These are phyloP conservation scores for Macrophomina pseudophaseolina DNA, from an alignment of 2,329 filamentous ascomycete species.

Conservation along the genomic window DNA sequence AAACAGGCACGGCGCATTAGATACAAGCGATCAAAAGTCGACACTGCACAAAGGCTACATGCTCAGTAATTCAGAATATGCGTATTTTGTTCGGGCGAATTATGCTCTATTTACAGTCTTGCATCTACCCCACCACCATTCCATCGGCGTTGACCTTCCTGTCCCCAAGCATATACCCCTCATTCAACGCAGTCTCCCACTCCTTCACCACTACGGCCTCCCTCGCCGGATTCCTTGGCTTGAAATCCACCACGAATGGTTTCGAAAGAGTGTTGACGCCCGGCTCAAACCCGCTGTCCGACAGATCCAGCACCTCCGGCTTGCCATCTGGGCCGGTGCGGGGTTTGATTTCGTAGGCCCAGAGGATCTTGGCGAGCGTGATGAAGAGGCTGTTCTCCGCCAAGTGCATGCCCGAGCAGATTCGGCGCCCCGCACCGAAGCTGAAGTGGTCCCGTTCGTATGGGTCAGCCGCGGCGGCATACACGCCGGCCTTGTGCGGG, in stretches of 20 bases:
- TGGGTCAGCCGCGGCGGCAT: conserved; percentile 38
- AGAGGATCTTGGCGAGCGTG: conserved; percentile 21
- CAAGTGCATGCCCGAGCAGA: conserved; percentile 25
- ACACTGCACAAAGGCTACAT: no score
- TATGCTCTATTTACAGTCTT: no score
- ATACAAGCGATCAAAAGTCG: no score
- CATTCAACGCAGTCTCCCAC: conserved; percentile 33
- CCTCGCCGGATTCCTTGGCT: conserved; percentile 28
- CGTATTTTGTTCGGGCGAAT: no score
- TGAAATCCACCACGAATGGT: conserved; percentile 31
- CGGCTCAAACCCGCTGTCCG: conserved; percentile 32
- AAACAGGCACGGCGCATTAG: no score
- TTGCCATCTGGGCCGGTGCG: conserved; percentile 29
- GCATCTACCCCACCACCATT: conserved; percentile 27
- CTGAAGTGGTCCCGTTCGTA: conserved; percentile 40
- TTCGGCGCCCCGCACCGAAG: conserved; percentile 37
- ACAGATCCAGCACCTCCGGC: background rate
- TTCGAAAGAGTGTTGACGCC: conserved; percentile 35
- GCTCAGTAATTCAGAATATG: no score
- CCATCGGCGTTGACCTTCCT: conserved; percentile 39
- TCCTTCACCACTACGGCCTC: conserved; percentile 27
- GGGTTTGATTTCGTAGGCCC: conserved; percentile 25
- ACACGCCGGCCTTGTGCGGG: conserved; percentile 33
- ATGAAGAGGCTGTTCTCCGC: conserved; percentile 27
- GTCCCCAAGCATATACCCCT: conserved; percentile 29